A percentile compares a stretch with the other conserved stretches of the same genome.
Conservation (phyloP, 495 filamentous ascomycete genomes). For the Echria macrotheca region DNA sequence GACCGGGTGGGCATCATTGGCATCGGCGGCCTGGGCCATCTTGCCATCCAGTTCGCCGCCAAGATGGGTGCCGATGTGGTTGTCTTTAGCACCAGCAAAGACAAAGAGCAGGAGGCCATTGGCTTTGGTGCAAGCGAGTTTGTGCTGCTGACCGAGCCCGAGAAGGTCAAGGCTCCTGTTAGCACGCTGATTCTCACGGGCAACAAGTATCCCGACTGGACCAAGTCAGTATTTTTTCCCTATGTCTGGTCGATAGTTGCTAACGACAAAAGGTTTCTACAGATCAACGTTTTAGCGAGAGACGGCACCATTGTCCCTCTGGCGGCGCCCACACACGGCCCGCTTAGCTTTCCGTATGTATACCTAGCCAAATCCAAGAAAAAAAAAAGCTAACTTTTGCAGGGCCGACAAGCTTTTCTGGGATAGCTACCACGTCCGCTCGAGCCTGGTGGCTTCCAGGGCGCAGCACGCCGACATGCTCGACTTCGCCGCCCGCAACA, state of each 20-base stretch:
- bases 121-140: conserved; percentile 54
- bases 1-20: conserved; percentile 49
- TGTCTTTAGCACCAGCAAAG: conserved; percentile 46
- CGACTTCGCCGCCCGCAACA: conserved; percentile 34
- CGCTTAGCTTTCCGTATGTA: conserved; percentile 13
- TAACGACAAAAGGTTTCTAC: conserved; percentile 8
- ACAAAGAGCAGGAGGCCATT: conserved; percentile 51
- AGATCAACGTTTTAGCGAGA: conserved; percentile 11
- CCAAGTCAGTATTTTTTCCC: conserved; percentile 1
- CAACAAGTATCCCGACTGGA: conserved; percentile 33
- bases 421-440: conserved; percentile 28
- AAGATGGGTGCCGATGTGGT: conserved; percentile 57
- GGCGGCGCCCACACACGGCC: conserved; percentile 12
- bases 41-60: conserved; percentile 54
- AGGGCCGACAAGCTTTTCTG: conserved; percentile 24
- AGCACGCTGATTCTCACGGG: conserved; percentile 32
- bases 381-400: neutral
- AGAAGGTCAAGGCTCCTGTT: conserved; percentile 25
- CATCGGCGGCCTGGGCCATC: conserved; percentile 55
- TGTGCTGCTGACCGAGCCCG: conserved; percentile 36
- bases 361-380: no score
- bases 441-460: conserved; percentile 32
- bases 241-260: neutral
- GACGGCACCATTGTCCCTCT: conserved; percentile 13
- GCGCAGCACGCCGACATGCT: conserved; percentile 40